Conservation (phyloP, 495 filamentous ascomycete species). For the Neurospora sp. region DNA sequence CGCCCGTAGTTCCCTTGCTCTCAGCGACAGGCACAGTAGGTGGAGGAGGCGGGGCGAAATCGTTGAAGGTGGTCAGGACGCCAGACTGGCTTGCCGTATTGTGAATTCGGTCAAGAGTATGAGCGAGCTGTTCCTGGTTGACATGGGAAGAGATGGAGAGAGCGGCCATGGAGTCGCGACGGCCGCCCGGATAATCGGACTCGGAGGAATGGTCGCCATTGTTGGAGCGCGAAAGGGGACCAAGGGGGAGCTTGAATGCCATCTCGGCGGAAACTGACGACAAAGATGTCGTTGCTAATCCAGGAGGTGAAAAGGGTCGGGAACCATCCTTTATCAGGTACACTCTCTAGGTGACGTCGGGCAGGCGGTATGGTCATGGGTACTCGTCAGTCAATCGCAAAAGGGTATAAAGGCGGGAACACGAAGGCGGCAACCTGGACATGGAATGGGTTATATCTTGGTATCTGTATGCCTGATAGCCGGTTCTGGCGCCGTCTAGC, state of each 20-base stretch:
- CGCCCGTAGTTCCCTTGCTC: constrained; percentile 56
- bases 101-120: constrained; percentile 78
- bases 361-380: not conserved
- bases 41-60: constrained; percentile 50
- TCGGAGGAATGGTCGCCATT: not conserved
- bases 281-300: not conserved
- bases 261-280: not conserved
- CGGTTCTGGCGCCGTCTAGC: not conserved
- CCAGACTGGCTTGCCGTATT: constrained; percentile 69
- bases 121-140: constrained; percentile 60
- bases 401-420: not conserved
- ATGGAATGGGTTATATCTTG: not conserved
- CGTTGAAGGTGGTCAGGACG: constrained; percentile 78
- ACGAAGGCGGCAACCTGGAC: not conserved
- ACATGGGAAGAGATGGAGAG: constrained; percentile 42
- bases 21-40: constrained; percentile 47
- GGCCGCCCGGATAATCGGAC: constrained; percentile 9
- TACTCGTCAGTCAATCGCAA: not conserved
- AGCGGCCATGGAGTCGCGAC: constrained; percentile 57
- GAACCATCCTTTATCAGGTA: not conserved
- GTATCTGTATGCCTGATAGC: not conserved
- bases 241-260: not conserved
- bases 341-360: not conserved
- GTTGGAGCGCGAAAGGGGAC: not conserved
- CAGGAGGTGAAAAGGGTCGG: not conserved